Evolutionary conservation across 495 filamentous ascomycete species (phyloP).

Genomic region (Neurospora tetraspora): DNA sequence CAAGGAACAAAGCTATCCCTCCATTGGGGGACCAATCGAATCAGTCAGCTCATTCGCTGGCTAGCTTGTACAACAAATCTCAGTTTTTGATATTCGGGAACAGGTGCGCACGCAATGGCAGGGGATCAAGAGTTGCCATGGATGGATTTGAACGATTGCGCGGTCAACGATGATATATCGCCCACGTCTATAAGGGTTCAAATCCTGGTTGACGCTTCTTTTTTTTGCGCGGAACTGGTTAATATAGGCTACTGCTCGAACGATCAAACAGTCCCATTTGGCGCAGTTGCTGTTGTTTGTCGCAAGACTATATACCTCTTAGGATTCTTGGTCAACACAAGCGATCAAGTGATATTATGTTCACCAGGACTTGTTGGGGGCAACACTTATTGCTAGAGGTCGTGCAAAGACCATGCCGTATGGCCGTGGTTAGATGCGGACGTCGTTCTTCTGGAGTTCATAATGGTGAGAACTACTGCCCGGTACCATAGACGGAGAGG

Average conservation of each 20-base stretch:
- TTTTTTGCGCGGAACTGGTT: neutral
- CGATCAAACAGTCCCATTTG: neutral
- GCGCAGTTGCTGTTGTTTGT: neutral
- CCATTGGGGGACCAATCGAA: neutral
- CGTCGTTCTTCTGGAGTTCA: neutral
- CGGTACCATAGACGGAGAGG: neutral
- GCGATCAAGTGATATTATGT: neutral
- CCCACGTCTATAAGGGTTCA: neutral
- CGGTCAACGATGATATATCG: neutral
- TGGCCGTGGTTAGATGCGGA: neutral
- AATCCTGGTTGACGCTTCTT: neutral
- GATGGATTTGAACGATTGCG: neutral
- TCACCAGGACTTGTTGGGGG: neutral
- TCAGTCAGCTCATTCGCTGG: neutral
- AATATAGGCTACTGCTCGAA: neutral
- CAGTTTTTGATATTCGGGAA: neutral
- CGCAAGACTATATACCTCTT: neutral
- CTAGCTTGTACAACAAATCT: neutral
- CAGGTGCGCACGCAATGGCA: neutral
- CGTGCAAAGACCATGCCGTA: neutral
- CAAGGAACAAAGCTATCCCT: slow-evolving; percentile 7
- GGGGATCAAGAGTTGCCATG: neutral
- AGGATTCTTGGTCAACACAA: neutral
- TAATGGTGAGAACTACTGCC: neutral
- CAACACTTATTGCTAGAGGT: neutral